A percentile compares a stretch with the other conserved stretches of the same genome.
phyloP scores from a whole-genome alignment of 148 eudicot genomes.

The Amaranthus cruentus region DNA sequence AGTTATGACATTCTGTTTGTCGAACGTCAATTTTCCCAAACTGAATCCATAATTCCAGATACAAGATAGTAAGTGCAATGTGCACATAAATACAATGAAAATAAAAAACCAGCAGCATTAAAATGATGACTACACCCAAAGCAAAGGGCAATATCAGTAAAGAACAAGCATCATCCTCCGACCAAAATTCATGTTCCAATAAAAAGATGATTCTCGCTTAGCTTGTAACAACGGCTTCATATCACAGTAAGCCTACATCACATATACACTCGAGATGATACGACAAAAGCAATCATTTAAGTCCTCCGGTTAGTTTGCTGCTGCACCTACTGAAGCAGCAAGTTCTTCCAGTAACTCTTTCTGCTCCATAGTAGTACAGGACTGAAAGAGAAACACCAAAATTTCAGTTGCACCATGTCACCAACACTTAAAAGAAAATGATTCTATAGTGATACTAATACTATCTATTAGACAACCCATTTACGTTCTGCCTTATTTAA shows the following conservation, averaged over 20 bases:
- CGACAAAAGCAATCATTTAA: background rate
- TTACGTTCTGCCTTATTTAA: background rate
- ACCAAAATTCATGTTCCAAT: background rate
- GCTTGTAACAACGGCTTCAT: background rate
- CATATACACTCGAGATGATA: background rate
- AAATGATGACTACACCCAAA: too few relatives aligned
- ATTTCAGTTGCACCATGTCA: background rate
- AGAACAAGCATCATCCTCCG: background rate
- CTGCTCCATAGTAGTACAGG: slow-evolving; percentile 80
- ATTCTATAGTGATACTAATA: background rate
- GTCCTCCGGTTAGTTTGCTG: slow-evolving; percentile 29
- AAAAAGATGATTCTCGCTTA: background rate
- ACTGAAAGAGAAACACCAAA: slow-evolving; percentile 38
- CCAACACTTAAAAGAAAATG: background rate
- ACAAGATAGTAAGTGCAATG: too few relatives aligned
- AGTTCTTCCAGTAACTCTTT: slow-evolving; percentile 80
- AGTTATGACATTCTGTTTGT: too few relatives aligned
- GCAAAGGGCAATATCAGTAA: background rate
- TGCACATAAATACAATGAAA: too few relatives aligned
- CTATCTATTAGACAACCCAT: background rate
- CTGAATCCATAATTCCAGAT: too few relatives aligned
- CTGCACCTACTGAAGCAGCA: slow-evolving; percentile 56
- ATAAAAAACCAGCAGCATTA: too few relatives aligned
- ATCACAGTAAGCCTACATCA: background rate
- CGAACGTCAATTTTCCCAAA: too few relatives aligned